Conservation (phyloP, 805 yeast species). For the Candida pseudofarinosa region DNA sequence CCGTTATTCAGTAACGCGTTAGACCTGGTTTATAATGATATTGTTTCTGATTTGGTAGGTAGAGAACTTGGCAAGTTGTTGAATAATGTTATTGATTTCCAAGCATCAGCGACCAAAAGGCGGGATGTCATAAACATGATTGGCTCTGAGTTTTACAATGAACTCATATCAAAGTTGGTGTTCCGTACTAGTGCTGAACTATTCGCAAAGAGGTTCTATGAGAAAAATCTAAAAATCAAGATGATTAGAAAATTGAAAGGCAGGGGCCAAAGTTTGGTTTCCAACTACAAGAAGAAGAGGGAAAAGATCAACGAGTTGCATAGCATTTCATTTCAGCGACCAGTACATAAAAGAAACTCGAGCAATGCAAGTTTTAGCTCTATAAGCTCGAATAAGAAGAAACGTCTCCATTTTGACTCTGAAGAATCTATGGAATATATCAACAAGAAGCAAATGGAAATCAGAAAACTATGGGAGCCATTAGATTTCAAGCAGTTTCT, state of each 20-base stretch:
- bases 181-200: conserved; percentile 40
- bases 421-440: conserved; percentile 8
- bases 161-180: conserved; percentile 58
- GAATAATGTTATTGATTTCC: conserved; percentile 19
- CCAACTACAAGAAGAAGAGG: conserved; percentile 22
- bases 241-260: conserved; percentile 27
- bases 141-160: conserved; percentile 50
- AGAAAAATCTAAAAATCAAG: conserved; percentile 23
- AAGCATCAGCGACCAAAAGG: conserved; percentile 19
- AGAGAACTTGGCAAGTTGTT: conserved; percentile 22
- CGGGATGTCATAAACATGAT: conserved; percentile 30
- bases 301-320: conserved; percentile 32
- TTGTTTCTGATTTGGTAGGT: conserved; percentile 19
- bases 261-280: conserved; percentile 19
- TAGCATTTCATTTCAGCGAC: conserved; percentile 18
- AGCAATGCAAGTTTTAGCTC: conserved; percentile 10
- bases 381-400: conserved; percentile 4
- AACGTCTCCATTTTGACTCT: conserved; percentile 10
- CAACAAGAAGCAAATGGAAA: conserved; percentile 26
- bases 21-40: conserved; percentile 12
- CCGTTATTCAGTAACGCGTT: conserved; percentile 27
- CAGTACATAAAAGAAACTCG: conserved; percentile 15
- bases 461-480: conserved; percentile 47
- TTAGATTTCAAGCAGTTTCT: conserved; percentile 35
- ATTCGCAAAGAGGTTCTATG: conserved; percentile 42